These are phyloP conservation scores for Colletotrichum sp. DNA, from an alignment of 2,329 filamentous ascomycete species.

Conservation along the genomic window DNA sequence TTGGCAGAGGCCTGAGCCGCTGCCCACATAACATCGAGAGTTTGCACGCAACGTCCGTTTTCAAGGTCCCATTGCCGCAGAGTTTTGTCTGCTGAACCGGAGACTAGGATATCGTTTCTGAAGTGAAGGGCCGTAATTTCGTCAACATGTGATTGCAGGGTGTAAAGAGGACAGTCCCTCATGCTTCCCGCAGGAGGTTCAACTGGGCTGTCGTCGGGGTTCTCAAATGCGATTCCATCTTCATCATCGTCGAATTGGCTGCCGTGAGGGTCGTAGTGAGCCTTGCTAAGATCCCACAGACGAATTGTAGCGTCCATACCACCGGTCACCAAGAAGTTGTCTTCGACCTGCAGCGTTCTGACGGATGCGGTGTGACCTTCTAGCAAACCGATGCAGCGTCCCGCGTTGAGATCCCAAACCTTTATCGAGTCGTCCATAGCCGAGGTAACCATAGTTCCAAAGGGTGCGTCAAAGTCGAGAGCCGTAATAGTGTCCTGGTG, in stretches of 20 bases:
- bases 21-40: conserved; percentile 96
- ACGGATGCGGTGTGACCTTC: conserved; percentile 97
- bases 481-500: conserved; percentile 89
- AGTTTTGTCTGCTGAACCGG: conserved; percentile 96
- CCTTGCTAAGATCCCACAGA: conserved; percentile 91
- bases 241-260: conserved; percentile 63
- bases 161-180: conserved; percentile 88
- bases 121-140: conserved; percentile 96
- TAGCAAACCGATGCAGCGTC: conserved; percentile 87
- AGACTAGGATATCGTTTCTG: conserved; percentile 86
- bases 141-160: conserved; percentile 87
- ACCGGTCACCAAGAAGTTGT: conserved; percentile 93
- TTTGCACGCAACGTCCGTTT: conserved; percentile 97
- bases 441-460: conserved; percentile 92
- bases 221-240: conserved; percentile 75
- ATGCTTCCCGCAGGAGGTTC: conserved; percentile 80
- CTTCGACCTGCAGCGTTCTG: conserved; percentile 88
- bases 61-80: conserved; percentile 97
- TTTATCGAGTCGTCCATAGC: conserved; percentile 91
- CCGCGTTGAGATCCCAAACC: conserved; percentile 96
- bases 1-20: conserved; percentile 85
- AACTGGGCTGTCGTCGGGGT: conserved; percentile 70
- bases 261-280: conserved; percentile 78
- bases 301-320: conserved; percentile 94
- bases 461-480: conserved; percentile 95